Evolutionary conservation across 345 rosid genomes (phyloP), one percentile per base, ranked within the genome.

Genomic region (Isatis tinctoria): DNA sequence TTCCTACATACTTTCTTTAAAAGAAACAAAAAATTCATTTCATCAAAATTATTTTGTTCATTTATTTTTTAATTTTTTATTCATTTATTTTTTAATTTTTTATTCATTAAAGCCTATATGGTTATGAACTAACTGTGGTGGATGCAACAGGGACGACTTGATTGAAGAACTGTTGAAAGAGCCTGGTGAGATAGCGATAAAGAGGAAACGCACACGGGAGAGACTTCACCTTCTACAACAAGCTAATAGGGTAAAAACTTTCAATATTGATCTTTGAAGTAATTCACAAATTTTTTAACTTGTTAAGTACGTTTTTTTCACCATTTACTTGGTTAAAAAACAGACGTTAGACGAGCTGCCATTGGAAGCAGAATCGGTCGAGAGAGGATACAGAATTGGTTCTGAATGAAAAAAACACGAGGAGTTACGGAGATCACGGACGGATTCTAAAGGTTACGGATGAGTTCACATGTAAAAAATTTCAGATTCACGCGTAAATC

Each of bases 81-180:
- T n/a, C n/a, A n/a, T n/a, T n/a, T n/a, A n/a, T n/a, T 1, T 22
- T 22, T 22, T 22, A 22, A n/a, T n/a, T n/a, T 22, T 22, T 22
- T 22, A 22, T 22, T 22, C 2, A 22, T 22, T 22, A 22, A 22
- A 22, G 24, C 24, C 24, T 22, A 22, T 22, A 22, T 22, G 1
- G 6, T 10, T 1, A 1, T 47, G 33, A 16, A 36, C 48, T 48
- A 45, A 24, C 6, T 36, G 10, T 44, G 52, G 30, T 77, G 45
- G 6, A 39, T 74, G 17, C 63, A 76, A 68, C 87, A 94, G 98
- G 60, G 98, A 94, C 69, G 87, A 89, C 74, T 79, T 91, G 74
- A 90, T 94, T 72, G 98, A 94, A 79, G 97, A 94, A 84, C 85
- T 94, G 87, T 78, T 91, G 80, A 97, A 87, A 85, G 98, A 94